Percentiles rank a stretch among this genome's conserved stretches.
Evolutionary conservation across 345 rosid species (phyloP).

Genomic region (Erodium maritimum): DNA sequence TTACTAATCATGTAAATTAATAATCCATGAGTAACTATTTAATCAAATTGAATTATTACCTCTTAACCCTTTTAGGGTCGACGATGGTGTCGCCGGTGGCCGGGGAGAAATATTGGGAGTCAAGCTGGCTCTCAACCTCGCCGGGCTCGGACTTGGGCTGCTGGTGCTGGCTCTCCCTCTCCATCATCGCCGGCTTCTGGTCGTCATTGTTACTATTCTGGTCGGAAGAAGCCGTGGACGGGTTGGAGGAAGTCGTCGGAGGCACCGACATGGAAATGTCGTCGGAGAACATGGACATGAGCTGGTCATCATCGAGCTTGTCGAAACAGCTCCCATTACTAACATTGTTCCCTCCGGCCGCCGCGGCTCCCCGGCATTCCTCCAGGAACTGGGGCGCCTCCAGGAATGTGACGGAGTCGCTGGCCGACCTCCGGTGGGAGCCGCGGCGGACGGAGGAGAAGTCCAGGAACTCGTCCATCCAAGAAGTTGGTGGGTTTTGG

Average conservation of each 20-base stretch:
- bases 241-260: slow-evolving; percentile 19
- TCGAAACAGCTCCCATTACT: slow-evolving; percentile 19
- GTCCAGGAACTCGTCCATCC: slow-evolving; percentile 83
- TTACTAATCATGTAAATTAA: too few relatives aligned
- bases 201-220: slow-evolving; percentile 52
- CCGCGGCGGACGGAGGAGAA: slow-evolving; percentile 63
- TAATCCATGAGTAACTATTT: too few relatives aligned
- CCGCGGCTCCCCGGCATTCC: too few relatives aligned
- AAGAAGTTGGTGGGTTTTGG: slow-evolving; percentile 29
- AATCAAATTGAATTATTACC: too few relatives aligned
- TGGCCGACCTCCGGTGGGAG: slow-evolving; percentile 67
- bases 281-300: slow-evolving; percentile 58
- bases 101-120: slow-evolving; percentile 10
- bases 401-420: slow-evolving; percentile 72
- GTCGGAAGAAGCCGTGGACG: slow-evolving; percentile 53
- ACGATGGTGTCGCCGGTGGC: slow-evolving; percentile 18
- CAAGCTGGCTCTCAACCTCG: slow-evolving; percentile 34
- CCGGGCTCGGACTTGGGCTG: slow-evolving; percentile 29
- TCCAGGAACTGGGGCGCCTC: slow-evolving; percentile 21
- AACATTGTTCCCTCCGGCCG: too few relatives aligned
- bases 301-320: slow-evolving; percentile 48
- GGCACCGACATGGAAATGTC: slow-evolving; percentile 27
- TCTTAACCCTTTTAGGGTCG: slow-evolving; percentile 59
- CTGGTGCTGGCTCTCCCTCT: slow-evolving; percentile 7
- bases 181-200: slow-evolving; percentile 13